Evolutionary conservation across 306 rosid genomes (phyloP).

Genomic region (Vigna trinervia): DNA sequence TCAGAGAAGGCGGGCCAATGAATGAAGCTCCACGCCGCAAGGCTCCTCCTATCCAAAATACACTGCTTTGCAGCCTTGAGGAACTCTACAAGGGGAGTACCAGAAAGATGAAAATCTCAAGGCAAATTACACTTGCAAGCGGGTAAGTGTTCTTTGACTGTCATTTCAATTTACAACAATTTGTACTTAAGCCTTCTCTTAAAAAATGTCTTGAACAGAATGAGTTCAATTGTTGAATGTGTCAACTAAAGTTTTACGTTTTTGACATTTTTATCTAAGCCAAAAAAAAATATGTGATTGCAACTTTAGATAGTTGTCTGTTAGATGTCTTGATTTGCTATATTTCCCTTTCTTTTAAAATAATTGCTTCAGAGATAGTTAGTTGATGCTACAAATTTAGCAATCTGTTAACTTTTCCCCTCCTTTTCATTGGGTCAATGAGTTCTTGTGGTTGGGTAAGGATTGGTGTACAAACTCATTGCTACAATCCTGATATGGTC

Average conservation of each 20-base stretch:
- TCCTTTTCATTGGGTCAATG: conserved; percentile 6
- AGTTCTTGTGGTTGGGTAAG: background rate
- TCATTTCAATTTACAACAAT: conserved; percentile 8
- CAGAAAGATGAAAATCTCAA: conserved; percentile 91
- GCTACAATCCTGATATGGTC: conserved; percentile 9
- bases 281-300: background rate
- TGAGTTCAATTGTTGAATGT: background rate
- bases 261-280: background rate
- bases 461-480: conserved; percentile 35
- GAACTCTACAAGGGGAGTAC: conserved; percentile 87
- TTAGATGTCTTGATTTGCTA: conserved; percentile 30
- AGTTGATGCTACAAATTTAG: background rate
- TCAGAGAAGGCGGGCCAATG: conserved; percentile 66
- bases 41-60: conserved; percentile 73
- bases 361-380: background rate
- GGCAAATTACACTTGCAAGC: conserved; percentile 74
- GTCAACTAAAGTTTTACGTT: background rate
- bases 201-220: background rate
- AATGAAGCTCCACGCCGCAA: conserved; percentile 71
- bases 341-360: background rate
- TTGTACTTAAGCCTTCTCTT: background rate
- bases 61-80: conserved; percentile 84
- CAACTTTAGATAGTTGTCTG: conserved; percentile 13
- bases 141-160: conserved; percentile 61
- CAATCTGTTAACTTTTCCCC: background rate